Evolutionary conservation across 169 alveolate species (phyloP).

Genomic region (Cyclospora cayetanensis): DNA sequence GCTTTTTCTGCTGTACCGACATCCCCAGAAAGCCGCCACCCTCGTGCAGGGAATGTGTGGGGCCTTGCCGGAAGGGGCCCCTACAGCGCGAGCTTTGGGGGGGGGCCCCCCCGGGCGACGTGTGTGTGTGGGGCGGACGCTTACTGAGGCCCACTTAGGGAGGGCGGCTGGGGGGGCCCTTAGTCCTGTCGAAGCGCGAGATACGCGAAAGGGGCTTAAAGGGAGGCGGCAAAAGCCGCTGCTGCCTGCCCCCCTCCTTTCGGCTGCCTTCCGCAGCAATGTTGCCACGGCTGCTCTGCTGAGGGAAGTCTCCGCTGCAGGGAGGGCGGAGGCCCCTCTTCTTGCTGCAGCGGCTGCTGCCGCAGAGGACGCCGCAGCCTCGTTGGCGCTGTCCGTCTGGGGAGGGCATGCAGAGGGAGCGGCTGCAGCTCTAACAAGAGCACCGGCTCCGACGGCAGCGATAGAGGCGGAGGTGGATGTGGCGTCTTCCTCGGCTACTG

Average conservation of each 20-base stretch:
- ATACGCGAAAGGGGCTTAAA: neutral
- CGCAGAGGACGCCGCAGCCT: no score
- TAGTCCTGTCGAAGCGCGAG: neutral
- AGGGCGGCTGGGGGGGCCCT: no score
- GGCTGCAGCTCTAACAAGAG: conserved; percentile 3
- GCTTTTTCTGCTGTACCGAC: conserved; percentile 30
- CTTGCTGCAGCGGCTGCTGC: conserved; percentile 41
- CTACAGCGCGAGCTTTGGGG: neutral
- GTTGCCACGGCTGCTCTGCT: conserved; percentile 44
- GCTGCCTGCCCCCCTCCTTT: conserved; percentile 12
- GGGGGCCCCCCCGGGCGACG: conserved; percentile 13
- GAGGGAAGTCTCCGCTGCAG: neutral
- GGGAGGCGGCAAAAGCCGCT: neutral
- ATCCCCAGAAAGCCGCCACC: neutral
- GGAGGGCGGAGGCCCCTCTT: neutral
- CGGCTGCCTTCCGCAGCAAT: neutral
- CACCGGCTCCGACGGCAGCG: neutral
- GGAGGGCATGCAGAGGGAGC: no score
- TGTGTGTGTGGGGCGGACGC: no score
- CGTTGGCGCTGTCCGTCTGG: no score
- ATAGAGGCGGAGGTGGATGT: no score
- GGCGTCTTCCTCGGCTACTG: no score
- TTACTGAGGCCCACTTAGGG: no score
- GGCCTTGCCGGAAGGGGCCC: neutral
- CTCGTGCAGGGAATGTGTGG: no score